Percentiles rank a stretch among this genome's conserved stretches.
Conservation (phyloP, 2,329 filamentous ascomycete species). For the Botrytis byssoidea region DNA sequence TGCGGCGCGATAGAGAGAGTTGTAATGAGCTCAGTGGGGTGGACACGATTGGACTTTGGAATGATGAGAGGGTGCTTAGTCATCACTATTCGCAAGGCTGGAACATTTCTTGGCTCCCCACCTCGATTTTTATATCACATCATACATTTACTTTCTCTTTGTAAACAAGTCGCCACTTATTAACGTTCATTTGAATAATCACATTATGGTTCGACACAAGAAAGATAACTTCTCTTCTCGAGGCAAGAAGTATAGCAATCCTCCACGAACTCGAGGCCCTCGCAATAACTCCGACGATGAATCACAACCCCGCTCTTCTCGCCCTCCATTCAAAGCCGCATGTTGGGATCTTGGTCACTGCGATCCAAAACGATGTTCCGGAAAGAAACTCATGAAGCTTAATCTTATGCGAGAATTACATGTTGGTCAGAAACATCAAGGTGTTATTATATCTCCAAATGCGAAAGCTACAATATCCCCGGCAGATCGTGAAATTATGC, state of each 20-base stretch:
- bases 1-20: constrained; percentile 9
- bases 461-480: constrained; percentile 82
- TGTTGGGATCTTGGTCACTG: constrained; percentile 99
- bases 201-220: constrained; percentile 86
- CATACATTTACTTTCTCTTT: neutral
- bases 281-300: constrained; percentile 51
- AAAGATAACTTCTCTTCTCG: constrained; percentile 71
- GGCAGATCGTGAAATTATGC: constrained; percentile 76
- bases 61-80: constrained; percentile 16
- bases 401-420: constrained; percentile 92
- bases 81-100: constrained; percentile 10
- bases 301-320: constrained; percentile 41
- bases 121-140: constrained; percentile 9
- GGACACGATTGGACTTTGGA: constrained; percentile 19
- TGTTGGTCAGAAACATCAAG: constrained; percentile 85
- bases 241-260: constrained; percentile 67
- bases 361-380: constrained; percentile 93
- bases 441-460: constrained; percentile 93
- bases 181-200: constrained; percentile 5
- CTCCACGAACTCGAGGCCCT: constrained; percentile 46
- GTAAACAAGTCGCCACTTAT: neutral
- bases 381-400: constrained; percentile 88
- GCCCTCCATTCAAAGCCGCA: constrained; percentile 77
- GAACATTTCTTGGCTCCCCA: constrained; percentile 15
- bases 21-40: constrained; percentile 15